Evolutionary conservation across 2,329 filamentous ascomycete species (phyloP), one percentile per base, ranked within the genome.

Genomic region (Colletotrichum scovillei): DNA sequence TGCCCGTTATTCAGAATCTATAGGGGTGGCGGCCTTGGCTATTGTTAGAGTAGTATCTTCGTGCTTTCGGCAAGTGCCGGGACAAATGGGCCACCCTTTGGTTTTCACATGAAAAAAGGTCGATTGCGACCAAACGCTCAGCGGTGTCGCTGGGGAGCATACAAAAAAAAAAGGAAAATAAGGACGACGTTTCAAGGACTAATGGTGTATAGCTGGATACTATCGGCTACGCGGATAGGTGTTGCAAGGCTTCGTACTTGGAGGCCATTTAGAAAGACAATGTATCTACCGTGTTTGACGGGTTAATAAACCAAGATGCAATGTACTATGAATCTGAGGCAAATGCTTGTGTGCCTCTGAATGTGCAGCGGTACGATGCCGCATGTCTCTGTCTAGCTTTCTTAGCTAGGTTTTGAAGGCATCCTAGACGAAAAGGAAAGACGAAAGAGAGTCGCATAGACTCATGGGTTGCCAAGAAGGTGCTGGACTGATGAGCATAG

Each of bases 1-100:
- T 76, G 76, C 74, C 73, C 73, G 75, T 72, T 71, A 78, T 74
- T 75, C 71, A 49, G 42, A 6, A 49, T 56, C 73, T 67, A 5
- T 46, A 22, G 30, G 24, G 30, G 42, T 52, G 38, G 38, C 26
- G 52, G 32, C 24, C 24, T 11, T 57, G 22, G 24, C 14, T 12
- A 65, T 16, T 22, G 11, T 28, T 46, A 28, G 30, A 11, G 5
- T 30, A 19, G 19, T 19, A 35, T 24, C 52, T 57, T 57, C 6
- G 55, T 46, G 12, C 62, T 38, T 12, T 53, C 62, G 62, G 30
- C 62, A 38, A 64, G 62, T 64, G 62, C 53, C 46, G 46, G 35
- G 12, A 9, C 3, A 3, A 55, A 16, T 3, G 24, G 53, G 28
- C 26, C 28, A 14, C 32, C 4, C 8, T 35, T 28, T 38, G 19